These are phyloP conservation scores for Annulohypoxylon bovei DNA, from an alignment of 495 filamentous ascomycete species.

Conservation along the genomic window DNA sequence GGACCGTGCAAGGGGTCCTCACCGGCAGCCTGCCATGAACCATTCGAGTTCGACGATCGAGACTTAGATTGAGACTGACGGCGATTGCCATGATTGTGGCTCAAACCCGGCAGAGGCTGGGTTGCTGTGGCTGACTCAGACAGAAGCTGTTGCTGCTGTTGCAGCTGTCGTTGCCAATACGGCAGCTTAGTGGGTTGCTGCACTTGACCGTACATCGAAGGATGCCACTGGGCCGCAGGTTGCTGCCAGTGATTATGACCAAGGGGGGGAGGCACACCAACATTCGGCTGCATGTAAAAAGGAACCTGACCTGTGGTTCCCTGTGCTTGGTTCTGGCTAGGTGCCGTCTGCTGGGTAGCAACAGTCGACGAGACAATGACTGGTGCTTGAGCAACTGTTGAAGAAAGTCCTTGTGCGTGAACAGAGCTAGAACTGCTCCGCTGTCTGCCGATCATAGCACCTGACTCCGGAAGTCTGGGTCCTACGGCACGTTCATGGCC, in stretches of 20 bases:
- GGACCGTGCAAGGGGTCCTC: conserved; percentile 34
- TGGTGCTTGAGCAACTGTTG: not conserved
- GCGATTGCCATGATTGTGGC: too few relatives aligned
- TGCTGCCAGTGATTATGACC: not conserved
- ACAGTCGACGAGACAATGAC: not conserved
- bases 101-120: not conserved
- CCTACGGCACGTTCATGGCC: not conserved
- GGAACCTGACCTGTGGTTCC: not conserved
- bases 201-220: not conserved
- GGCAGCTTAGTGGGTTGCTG: not conserved
- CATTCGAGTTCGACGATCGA: not conserved
- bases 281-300: not conserved
- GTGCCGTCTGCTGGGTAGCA: not conserved
- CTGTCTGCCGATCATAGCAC: too few relatives aligned
- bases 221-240: not conserved
- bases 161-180: not conserved
- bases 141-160: not conserved
- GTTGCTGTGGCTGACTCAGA: too few relatives aligned
- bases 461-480: not conserved
- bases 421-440: not conserved
- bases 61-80: too few relatives aligned
- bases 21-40: conserved; percentile 25
- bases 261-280: not conserved
- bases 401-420: not conserved
- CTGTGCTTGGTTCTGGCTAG: not conserved